Conservation (phyloP, 2,329 filamentous ascomycete genomes). For the Ceratocystiopsis sp. region DNA sequence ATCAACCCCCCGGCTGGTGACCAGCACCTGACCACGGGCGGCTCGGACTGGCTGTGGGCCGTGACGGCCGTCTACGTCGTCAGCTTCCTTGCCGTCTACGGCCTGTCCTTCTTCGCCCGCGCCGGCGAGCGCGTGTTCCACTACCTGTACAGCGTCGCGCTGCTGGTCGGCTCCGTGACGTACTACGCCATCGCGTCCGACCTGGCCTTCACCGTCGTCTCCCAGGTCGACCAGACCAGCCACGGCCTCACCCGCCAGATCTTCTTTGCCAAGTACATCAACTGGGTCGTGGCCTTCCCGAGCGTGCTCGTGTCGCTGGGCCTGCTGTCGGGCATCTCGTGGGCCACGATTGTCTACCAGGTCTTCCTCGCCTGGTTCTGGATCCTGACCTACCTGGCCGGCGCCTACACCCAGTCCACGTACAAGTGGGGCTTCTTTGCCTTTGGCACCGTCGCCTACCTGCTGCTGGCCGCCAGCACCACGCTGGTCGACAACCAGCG, state of each 20-base stretch:
- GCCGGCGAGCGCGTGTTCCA: constrained; percentile 37
- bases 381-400: constrained; percentile 31
- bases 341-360: constrained; percentile 36
- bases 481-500: constrained; percentile 22
- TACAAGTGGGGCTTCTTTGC: constrained; percentile 43
- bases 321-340: constrained; percentile 31
- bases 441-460: constrained; percentile 30
- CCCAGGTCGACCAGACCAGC: constrained; percentile 14
- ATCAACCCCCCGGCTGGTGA: constrained; percentile 27
- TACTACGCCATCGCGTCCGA: constrained; percentile 37
- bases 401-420: constrained; percentile 27
- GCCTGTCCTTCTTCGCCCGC: constrained; percentile 23
- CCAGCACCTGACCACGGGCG: constrained; percentile 23
- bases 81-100: constrained; percentile 27
- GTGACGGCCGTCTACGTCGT: constrained; percentile 31
- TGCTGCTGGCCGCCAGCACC: constrained; percentile 28
- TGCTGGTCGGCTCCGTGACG: constrained; percentile 29
- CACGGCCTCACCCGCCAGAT: constrained; percentile 25
- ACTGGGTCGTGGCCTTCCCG: constrained; percentile 36
- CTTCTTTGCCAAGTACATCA: constrained; percentile 38
- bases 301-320: constrained; percentile 27
- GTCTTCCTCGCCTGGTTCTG: constrained; percentile 33
- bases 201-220: constrained; percentile 26
- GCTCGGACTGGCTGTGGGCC: constrained; percentile 38
- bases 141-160: constrained; percentile 33